Evolutionary conservation across 768 basidiomycete species (phyloP).

Genomic region (Termitomyces sp.): DNA sequence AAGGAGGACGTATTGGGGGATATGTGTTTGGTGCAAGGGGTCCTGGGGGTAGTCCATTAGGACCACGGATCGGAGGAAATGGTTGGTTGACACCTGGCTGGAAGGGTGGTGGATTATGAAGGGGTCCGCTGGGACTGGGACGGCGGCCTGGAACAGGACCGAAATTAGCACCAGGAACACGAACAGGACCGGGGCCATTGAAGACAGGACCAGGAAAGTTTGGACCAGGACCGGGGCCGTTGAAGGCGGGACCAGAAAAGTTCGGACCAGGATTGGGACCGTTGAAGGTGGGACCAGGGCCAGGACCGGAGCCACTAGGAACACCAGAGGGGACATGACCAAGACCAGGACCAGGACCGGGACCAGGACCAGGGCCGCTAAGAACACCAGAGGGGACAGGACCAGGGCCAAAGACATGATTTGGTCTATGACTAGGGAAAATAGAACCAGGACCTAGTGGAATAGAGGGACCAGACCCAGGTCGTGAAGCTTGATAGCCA

Average conservation of each 20-base stretch:
- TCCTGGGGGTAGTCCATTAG: constrained; percentile 11
- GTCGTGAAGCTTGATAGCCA: not conserved
- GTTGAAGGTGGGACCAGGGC: not conserved
- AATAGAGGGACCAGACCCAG: constrained; percentile 1
- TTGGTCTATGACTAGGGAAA: not conserved
- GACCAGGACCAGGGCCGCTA: constrained; percentile 1
- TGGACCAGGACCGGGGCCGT: not conserved
- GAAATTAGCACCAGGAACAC: not conserved
- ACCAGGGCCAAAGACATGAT: not conserved
- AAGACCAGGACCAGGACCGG: not conserved
- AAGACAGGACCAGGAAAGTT: not conserved
- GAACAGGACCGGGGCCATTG: not conserved
- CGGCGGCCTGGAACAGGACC: constrained; percentile 10
- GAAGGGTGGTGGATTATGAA: constrained; percentile 8
- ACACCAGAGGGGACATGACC: not conserved
- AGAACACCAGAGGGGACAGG: not conserved
- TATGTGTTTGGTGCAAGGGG: constrained; percentile 17
- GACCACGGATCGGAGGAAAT: constrained; percentile 10
- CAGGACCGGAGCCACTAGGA: not conserved
- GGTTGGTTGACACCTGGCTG: constrained; percentile 13
- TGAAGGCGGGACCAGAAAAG: not conserved
- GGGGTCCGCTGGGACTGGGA: constrained; percentile 7
- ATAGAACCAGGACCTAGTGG: constrained; percentile 2
- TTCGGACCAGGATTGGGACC: not conserved
- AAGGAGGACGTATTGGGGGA: constrained; percentile 33